Conservation (phyloP, 805 yeast genomes). For the Lipomyces mesembrius region DNA sequence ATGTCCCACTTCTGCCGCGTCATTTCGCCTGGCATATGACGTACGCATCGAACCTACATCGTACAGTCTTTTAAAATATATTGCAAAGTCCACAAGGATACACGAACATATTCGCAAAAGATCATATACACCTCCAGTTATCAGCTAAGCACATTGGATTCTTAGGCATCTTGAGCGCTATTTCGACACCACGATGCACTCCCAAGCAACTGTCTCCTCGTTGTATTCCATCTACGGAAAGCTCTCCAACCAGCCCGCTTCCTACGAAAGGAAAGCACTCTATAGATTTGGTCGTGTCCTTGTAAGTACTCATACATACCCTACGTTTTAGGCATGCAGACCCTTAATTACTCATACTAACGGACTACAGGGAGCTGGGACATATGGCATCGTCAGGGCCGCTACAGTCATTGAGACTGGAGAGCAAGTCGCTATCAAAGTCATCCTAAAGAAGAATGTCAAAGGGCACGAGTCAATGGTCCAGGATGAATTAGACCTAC, state of each 20-base stretch:
- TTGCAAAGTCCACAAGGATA: background rate
- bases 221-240: slow-evolving; percentile 34
- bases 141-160: background rate
- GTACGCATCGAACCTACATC: background rate
- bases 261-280: slow-evolving; percentile 30
- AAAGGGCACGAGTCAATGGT: slow-evolving; percentile 78
- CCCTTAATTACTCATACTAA: background rate
- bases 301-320: slow-evolving; percentile 16
- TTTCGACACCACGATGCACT: background rate
- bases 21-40: background rate
- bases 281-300: slow-evolving; percentile 31
- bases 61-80: background rate
- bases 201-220: slow-evolving; percentile 1
- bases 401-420: slow-evolving; percentile 59
- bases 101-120: background rate
- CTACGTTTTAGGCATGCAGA: background rate
- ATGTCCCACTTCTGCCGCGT: background rate
- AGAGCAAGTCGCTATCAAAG: slow-evolving; percentile 87
- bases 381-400: slow-evolving; percentile 87
- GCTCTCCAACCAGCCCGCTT: slow-evolving; percentile 32
- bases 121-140: background rate
- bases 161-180: background rate
- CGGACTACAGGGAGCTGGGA: slow-evolving; percentile 72
- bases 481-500: slow-evolving; percentile 72
- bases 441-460: slow-evolving; percentile 81